Conservation (phyloP, 2,329 filamentous ascomycete genomes). For the Penicillium oxalicum region DNA sequence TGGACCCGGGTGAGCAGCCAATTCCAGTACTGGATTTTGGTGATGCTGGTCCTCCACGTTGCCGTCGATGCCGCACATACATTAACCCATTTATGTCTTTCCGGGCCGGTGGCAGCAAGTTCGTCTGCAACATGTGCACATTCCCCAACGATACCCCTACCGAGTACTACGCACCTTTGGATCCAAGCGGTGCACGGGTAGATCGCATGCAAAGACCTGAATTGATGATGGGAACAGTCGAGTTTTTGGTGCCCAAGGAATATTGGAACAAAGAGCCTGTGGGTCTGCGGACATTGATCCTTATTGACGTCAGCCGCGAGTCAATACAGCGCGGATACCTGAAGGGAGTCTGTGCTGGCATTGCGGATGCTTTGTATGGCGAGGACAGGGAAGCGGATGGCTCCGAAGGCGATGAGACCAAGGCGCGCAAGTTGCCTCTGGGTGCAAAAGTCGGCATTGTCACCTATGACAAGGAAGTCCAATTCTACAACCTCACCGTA, state of each 20-base stretch:
- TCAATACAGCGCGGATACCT: conserved; percentile 85
- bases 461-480: conserved; percentile 92
- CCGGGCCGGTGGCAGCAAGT: conserved; percentile 86
- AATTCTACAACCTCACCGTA: conserved; percentile 93
- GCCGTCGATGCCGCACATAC: conserved; percentile 86
- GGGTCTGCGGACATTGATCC: conserved; percentile 78
- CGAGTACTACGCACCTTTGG: conserved; percentile 90
- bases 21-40: conserved; percentile 95
- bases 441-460: conserved; percentile 90
- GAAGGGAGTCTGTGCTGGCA: conserved; percentile 83
- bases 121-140: conserved; percentile 96
- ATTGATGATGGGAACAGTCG: conserved; percentile 83
- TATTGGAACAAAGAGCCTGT: conserved; percentile 96
- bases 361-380: conserved; percentile 77
- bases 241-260: conserved; percentile 95
- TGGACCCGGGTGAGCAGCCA: conserved; percentile 76
- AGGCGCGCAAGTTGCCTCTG: conserved; percentile 58
- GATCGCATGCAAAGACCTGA: conserved; percentile 87
- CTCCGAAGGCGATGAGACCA: conserved; percentile 45
- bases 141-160: conserved; percentile 90
- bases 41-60: conserved; percentile 80
- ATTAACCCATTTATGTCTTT: conserved; percentile 99
- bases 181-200: conserved; percentile 76
- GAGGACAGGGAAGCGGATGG: conserved; percentile 52
- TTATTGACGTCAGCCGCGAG: conserved; percentile 91